Evolutionary conservation across 805 yeast species (phyloP).

Genomic region (Candida arabinofermentans): DNA sequence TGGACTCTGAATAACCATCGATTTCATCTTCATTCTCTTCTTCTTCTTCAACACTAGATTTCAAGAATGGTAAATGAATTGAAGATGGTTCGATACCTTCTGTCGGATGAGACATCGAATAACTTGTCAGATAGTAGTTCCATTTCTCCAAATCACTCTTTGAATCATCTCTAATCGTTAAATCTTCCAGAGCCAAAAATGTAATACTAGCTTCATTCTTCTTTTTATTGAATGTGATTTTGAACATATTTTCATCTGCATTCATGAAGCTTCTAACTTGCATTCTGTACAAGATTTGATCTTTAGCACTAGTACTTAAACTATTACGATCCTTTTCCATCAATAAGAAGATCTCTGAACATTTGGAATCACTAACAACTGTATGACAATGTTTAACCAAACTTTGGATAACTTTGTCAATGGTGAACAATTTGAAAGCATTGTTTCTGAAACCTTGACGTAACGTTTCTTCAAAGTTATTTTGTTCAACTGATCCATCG

Average conservation of each 20-base stretch:
- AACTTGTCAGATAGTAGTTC: slow-evolving; percentile 91
- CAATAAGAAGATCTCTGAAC: slow-evolving; percentile 73
- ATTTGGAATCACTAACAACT: slow-evolving; percentile 71
- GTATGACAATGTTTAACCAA: slow-evolving; percentile 83
- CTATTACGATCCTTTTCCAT: slow-evolving; percentile 77
- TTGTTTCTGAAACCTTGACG: slow-evolving; percentile 93
- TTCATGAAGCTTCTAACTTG: slow-evolving; percentile 76
- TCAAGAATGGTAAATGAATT: slow-evolving; percentile 75
- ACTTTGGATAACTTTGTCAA: slow-evolving; percentile 87
- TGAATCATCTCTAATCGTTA: slow-evolving; percentile 67
- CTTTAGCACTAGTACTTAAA: slow-evolving; percentile 66
- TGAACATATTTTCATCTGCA: slow-evolving; percentile 87
- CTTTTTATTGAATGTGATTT: slow-evolving; percentile 64
- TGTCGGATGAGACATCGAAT: slow-evolving; percentile 92
- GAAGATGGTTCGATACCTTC: slow-evolving; percentile 85
- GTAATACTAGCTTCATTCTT: slow-evolving; percentile 60
- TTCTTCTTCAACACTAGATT: slow-evolving; percentile 49
- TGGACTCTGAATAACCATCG: slow-evolving; percentile 65
- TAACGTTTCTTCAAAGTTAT: slow-evolving; percentile 90
- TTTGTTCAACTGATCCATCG: slow-evolving; percentile 89
- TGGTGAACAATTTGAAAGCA: slow-evolving; percentile 88
- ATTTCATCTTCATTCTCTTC: slow-evolving; percentile 37
- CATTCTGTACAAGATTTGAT: slow-evolving; percentile 88
- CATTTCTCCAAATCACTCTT: slow-evolving; percentile 74
- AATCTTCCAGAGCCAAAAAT: slow-evolving; percentile 82